Evolutionary conservation across 2,329 filamentous ascomycete species (phyloP).

Genomic region (Colletotrichum sp.): DNA sequence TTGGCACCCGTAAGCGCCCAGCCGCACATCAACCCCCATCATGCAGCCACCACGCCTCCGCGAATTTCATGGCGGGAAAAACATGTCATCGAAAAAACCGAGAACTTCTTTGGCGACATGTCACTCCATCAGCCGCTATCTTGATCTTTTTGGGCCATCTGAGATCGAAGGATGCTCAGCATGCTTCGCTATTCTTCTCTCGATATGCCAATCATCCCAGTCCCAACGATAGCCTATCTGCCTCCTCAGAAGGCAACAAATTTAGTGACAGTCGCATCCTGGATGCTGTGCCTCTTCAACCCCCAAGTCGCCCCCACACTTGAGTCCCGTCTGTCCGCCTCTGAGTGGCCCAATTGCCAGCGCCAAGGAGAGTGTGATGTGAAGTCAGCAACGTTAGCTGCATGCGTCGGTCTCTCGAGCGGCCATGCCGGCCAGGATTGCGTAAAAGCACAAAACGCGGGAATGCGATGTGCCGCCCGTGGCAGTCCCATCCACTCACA

Average conservation of each 20-base stretch:
- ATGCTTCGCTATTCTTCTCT: not conserved
- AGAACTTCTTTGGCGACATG: not conserved
- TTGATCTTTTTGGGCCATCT: not conserved
- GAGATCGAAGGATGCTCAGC: not conserved
- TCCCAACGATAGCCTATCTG: not conserved
- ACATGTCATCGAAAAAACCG: not conserved
- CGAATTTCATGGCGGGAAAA: not conserved
- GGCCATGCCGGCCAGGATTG: not conserved
- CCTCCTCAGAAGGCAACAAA: not conserved
- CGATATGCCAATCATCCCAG: not conserved
- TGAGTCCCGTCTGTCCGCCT: not conserved
- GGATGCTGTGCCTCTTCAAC: not conserved
- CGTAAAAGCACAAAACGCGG: not conserved
- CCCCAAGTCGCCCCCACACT: not conserved
- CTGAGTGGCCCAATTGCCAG: not conserved
- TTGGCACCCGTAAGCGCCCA: not conserved
- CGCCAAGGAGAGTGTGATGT: not conserved
- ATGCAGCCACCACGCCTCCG: not conserved
- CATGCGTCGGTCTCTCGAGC: not conserved
- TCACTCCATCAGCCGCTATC: not conserved
- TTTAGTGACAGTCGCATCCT: not conserved
- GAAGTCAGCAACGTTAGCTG: not conserved
- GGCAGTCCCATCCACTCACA: not conserved
- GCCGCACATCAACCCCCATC: not conserved
- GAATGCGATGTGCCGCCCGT: not conserved